A percentile compares a stretch with the other conserved stretches of the same genome.
These are phyloP conservation scores for Cladosporium austrohemisphaericum DNA, from an alignment of 2,329 filamentous ascomycete species.

Conservation along the genomic window DNA sequence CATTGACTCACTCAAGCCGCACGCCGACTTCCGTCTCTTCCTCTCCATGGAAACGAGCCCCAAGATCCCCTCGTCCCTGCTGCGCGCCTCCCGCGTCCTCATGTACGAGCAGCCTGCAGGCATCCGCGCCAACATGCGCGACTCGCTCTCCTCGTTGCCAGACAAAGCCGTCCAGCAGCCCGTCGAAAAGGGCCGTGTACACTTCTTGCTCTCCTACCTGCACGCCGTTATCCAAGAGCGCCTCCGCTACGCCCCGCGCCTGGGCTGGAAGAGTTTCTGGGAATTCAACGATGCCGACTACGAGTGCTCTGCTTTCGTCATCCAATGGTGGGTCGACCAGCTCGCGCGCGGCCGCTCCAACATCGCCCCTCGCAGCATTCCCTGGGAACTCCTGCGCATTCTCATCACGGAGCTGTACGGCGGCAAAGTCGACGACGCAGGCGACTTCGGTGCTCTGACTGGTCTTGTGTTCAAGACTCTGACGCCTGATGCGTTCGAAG, in stretches of 20 bases:
- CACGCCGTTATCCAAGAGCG: slow-evolving; percentile 95
- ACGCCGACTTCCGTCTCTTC: slow-evolving; percentile 90
- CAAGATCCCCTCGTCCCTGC: slow-evolving; percentile 93
- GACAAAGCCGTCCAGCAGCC: slow-evolving; percentile 67
- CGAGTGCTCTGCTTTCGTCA: slow-evolving; percentile 93
- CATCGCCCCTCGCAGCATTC: slow-evolving; percentile 86
- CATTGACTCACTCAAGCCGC: slow-evolving; percentile 90
- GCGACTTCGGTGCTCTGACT: slow-evolving; percentile 71
- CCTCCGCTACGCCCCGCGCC: slow-evolving; percentile 83
- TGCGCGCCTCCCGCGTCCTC: slow-evolving; percentile 86
- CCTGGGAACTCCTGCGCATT: slow-evolving; percentile 92
- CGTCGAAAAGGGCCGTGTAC: slow-evolving; percentile 84
- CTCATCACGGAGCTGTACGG: slow-evolving; percentile 93
- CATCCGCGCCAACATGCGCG: slow-evolving; percentile 97
- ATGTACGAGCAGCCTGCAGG: slow-evolving; percentile 99
- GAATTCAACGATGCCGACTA: slow-evolving; percentile 99
- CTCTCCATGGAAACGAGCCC: slow-evolving; percentile 95
- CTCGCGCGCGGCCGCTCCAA: slow-evolving; percentile 84
- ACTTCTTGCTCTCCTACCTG: slow-evolving; percentile 86
- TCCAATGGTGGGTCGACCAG: slow-evolving; percentile 88
- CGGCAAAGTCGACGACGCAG: slow-evolving; percentile 92
- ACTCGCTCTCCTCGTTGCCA: slow-evolving; percentile 74
- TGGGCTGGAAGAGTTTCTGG: slow-evolving; percentile 99
- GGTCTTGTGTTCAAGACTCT: slow-evolving; percentile 73
- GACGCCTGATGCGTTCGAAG: slow-evolving; percentile 85